Evolutionary conservation across 2,329 filamentous ascomycete genomes (phyloP).

Genomic region (Aureobasidium lini): DNA sequence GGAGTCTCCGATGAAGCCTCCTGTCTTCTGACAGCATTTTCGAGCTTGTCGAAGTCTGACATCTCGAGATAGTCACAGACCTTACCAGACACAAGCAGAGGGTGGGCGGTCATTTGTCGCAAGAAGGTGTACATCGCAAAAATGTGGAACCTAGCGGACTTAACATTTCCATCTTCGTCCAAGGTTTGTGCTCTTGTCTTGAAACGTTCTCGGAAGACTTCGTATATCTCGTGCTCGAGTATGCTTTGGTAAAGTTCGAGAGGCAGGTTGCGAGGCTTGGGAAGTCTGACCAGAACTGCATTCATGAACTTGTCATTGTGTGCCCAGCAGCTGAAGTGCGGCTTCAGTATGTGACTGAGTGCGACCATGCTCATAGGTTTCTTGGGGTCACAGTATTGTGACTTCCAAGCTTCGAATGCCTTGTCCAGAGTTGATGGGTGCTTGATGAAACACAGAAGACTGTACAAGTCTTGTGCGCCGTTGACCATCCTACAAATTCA

Average conservation of each 20-base stretch:
- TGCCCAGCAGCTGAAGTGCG: slow-evolving; percentile 49
- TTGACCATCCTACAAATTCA: slow-evolving; percentile 26
- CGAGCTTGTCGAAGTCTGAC: slow-evolving; percentile 39
- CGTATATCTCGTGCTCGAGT: slow-evolving; percentile 47
- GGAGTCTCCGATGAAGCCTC: neutral
- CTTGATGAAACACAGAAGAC: slow-evolving; percentile 39
- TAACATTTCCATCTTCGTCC: slow-evolving; percentile 18
- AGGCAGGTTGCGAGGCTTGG: slow-evolving; percentile 38
- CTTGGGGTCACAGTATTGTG: neutral
- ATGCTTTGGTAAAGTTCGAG: slow-evolving; percentile 43
- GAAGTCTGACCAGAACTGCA: slow-evolving; percentile 47
- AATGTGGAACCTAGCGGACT: slow-evolving; percentile 33
- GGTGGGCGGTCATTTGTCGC: slow-evolving; percentile 45
- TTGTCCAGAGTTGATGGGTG: neutral
- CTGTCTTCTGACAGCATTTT: neutral
- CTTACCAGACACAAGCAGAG: slow-evolving; percentile 40
- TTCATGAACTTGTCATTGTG: slow-evolving; percentile 48
- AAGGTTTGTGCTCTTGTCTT: slow-evolving; percentile 35
- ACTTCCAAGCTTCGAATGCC: neutral
- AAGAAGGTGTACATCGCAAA: slow-evolving; percentile 43
- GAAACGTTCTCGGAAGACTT: slow-evolving; percentile 42
- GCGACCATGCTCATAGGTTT: neutral
- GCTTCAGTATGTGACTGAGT: neutral
- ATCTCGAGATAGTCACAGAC: slow-evolving; percentile 39
- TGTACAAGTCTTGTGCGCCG: slow-evolving; percentile 26